Evolutionary conservation across 176 grass and related monocot species (phyloP), one percentile per base, ranked within the genome.

Genomic region (Phragmites australis): DNA sequence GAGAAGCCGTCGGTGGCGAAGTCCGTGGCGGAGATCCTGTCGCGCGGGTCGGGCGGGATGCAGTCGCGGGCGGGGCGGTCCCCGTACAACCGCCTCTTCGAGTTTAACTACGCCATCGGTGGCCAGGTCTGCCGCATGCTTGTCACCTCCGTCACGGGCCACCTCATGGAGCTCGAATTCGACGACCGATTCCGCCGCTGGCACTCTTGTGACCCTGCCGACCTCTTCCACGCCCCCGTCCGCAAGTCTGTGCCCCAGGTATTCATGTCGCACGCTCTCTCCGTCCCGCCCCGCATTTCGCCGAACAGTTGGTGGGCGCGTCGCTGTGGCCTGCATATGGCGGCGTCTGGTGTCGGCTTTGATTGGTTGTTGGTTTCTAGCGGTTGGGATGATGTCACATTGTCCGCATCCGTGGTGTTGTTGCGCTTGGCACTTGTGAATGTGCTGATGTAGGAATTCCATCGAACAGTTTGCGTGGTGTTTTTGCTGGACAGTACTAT

Each of bases 101-200:
- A 98, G 85, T 98, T 98, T 75, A 89, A 74, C 70, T 91, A 95
- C 86, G 29, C 72, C 78, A 95, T 91, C 76, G 84, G 82, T 39
- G 57, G 41, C 37, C 86, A 74, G 18, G 48, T 78, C 65, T 94
- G 96, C 84, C 81, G 69, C 78, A 98, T 93, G 96, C 84, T 82
- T 54, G 86, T 95, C 69, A 98, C 96, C 78, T 98, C 92, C 67
- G 96, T 98, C 90, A 98, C 92, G 41, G 96, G 96, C 19, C 92
- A 98, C 76, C 87, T 98, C 68, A 98, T 98, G 96, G 96, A 98
- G 75, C 92, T 98, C 50, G 90, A 98, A 8, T 98, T 98, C 73
- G 92, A 95, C 1, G 92, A 98, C 22, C 83, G 96, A 9, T 98
- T 88, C 79, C 92, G 91, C 81, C 86, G 83, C 5, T 98, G 95